Percentiles rank a stretch among this genome's conserved stretches.
phyloP scores from a whole-genome alignment of 768 basidiomycete genomes.

The Trametes gibbosa region DNA sequence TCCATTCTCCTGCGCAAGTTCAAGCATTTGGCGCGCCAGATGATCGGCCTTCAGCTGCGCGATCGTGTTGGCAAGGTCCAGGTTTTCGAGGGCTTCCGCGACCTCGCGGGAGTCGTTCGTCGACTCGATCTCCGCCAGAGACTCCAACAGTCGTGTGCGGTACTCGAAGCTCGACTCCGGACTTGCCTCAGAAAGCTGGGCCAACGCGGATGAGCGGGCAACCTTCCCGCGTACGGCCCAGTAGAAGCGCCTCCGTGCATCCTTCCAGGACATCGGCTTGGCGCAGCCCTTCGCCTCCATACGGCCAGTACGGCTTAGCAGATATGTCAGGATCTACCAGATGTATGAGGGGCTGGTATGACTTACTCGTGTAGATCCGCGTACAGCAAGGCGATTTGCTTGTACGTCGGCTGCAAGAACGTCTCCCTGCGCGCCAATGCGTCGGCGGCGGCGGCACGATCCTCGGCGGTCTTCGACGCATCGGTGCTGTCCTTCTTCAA shows the following conservation, averaged over 20 bases:
- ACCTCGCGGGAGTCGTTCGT: conserved; percentile 53
- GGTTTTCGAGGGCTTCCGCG: conserved; percentile 64
- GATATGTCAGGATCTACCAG: conserved; percentile 8
- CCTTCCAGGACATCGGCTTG: conserved; percentile 81
- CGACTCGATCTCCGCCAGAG: conserved; percentile 54
- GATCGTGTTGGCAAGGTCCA: conserved; percentile 63
- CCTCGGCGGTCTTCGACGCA: conserved; percentile 64
- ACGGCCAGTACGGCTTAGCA: conserved; percentile 77
- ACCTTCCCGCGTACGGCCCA: conserved; percentile 88
- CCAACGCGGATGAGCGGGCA: conserved; percentile 63
- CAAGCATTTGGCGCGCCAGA: conserved; percentile 62
- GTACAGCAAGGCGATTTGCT: conserved; percentile 89
- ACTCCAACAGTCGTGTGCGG: conserved; percentile 60
- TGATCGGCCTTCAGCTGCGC: conserved; percentile 68
- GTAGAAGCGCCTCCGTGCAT: conserved; percentile 88
- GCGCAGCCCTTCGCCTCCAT: conserved; percentile 99
- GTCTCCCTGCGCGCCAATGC: conserved; percentile 76
- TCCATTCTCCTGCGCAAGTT: conserved; percentile 69
- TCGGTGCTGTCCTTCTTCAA: conserved; percentile 84
- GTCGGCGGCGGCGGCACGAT: conserved; percentile 66
- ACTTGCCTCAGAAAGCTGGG: conserved; percentile 63
- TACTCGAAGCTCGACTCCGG: conserved; percentile 70
- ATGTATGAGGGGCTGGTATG: neutral
- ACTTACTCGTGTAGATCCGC: conserved; percentile 95
- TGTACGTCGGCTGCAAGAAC: conserved; percentile 83